Evolutionary conservation across 805 yeast genomes (phyloP).

Genomic region (Kodamaea neixiangensis): DNA sequence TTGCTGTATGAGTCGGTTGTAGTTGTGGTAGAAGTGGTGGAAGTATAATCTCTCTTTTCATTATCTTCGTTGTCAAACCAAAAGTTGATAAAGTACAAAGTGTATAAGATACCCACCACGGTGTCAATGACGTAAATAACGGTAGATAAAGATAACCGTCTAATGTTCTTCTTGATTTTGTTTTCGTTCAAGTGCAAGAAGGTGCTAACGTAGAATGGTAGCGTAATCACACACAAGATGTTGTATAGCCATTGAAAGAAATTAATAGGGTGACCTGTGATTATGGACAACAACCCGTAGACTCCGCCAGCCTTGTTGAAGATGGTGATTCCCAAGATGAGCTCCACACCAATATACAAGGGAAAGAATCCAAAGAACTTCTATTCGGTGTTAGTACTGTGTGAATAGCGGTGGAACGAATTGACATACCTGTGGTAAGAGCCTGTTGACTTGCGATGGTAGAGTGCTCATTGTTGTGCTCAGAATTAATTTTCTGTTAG

Average conservation of each 20-base stretch:
- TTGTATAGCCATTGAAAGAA: constrained; percentile 83
- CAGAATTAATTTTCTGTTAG: neutral
- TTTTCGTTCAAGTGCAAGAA: constrained; percentile 32
- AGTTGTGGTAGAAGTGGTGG: constrained; percentile 14
- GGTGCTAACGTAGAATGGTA: constrained; percentile 69
- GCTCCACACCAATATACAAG: constrained; percentile 83
- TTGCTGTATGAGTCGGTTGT: constrained; percentile 20
- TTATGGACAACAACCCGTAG: constrained; percentile 80
- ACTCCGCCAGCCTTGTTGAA: constrained; percentile 88
- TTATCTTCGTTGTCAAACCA: constrained; percentile 66
- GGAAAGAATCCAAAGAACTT: constrained; percentile 74
- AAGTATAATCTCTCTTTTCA: constrained; percentile 1
- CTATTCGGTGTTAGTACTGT: constrained; percentile 29
- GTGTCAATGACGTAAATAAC: constrained; percentile 70
- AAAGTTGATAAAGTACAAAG: constrained; percentile 67
- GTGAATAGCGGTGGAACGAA: neutral
- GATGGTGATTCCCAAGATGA: constrained; percentile 71
- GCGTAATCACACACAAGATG: constrained; percentile 57
- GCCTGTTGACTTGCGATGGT: constrained; percentile 7
- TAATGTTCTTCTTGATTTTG: constrained; percentile 52
- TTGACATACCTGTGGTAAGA: constrained; percentile 14
- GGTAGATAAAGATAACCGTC: constrained; percentile 63
- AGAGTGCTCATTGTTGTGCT: constrained; percentile 3
- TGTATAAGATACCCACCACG: constrained; percentile 62
- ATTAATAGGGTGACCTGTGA: constrained; percentile 87